Evolutionary conservation across 177 flowering plant species (phyloP), one percentile per base, ranked within the genome.

Genomic region (Telopea speciosissima): DNA sequence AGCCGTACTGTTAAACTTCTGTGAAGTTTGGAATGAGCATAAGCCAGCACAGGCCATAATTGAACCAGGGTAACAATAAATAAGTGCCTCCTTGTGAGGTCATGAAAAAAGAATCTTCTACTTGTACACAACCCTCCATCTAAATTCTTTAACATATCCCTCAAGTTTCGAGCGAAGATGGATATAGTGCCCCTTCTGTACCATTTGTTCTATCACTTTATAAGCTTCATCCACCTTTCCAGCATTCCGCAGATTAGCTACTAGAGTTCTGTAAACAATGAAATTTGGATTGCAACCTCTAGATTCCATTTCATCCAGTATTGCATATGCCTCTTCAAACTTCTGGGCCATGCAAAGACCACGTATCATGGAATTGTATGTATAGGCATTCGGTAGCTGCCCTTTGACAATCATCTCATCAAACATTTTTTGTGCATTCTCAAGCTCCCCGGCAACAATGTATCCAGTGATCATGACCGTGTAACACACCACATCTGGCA

Each of bases 241-340:
- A 60, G 97, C 97, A 78, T 84, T 88, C 56, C 84, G 75, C 78
- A 95, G 77, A 74, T 86, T 80, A 65, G 82, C 78, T 62, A 87
- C 88, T 59, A 92, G 75, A 19, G 93, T 95, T 74, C 81, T 87
- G 65, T 89, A 95, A 77, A 95, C 93, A 62, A 80, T 69, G 71
- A 90, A 89, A 82, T 95, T 95, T 16, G 99, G 97, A 75, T 77
- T 87, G 72, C 97, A 90, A 49, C 97, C 97, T 73, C 82, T 85
- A 1, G 80, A 78, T 77, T 91, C 89, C 97, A 95, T 95, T 71
- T 91, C 91, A 68, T 83, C 72, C 12, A 93, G 85, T 89, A 95
- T 83, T 19, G 73, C 78, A 68, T 82, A 71, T 19, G 97, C 97
- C 70, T 91, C 90, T 17, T 86, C 82, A 72, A 85, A 95, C 75